Evolutionary conservation across 2,329 filamentous ascomycete genomes (phyloP).

Genomic region (Ambrosiella cleistominuta): DNA sequence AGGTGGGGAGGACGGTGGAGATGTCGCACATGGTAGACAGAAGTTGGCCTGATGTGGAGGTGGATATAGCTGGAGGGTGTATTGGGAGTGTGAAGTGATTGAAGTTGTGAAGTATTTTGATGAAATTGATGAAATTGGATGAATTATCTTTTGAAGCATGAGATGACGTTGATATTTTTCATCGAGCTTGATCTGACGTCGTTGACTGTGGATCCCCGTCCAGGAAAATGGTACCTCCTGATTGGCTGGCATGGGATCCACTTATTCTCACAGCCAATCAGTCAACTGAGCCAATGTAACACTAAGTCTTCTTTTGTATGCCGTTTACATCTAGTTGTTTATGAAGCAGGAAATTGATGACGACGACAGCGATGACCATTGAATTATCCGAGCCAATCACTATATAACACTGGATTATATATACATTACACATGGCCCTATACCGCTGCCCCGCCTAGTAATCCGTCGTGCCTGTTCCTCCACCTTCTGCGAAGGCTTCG

Average conservation of each 20-base stretch:
- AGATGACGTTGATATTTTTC: background rate
- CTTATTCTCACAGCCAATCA: background rate
- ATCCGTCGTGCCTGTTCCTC: slow-evolving; percentile 40
- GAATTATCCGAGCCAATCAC: no score
- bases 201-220: slow-evolving; percentile 9
- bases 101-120: background rate
- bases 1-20: slow-evolving; percentile 61
- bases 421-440: background rate
- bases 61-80: background rate
- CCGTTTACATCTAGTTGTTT: no score
- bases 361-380: no score
- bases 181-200: slow-evolving; percentile 2
- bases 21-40: slow-evolving; percentile 61
- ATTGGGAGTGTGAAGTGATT: background rate
- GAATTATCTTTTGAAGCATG: background rate
- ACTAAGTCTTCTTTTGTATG: no score
- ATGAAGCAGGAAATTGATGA: no score
- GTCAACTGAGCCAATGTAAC: no score
- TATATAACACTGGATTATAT: no score
- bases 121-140: background rate
- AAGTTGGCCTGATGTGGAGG: background rate
- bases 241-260: slow-evolving; percentile 5
- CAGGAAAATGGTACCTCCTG: background rate
- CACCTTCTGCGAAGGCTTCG: slow-evolving; percentile 40
- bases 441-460: slow-evolving; percentile 29